Evolutionary conservation across 805 yeast genomes (phyloP), one percentile per base, ranked within the genome.

Genomic region (Kluyveromyces lactis): DNA sequence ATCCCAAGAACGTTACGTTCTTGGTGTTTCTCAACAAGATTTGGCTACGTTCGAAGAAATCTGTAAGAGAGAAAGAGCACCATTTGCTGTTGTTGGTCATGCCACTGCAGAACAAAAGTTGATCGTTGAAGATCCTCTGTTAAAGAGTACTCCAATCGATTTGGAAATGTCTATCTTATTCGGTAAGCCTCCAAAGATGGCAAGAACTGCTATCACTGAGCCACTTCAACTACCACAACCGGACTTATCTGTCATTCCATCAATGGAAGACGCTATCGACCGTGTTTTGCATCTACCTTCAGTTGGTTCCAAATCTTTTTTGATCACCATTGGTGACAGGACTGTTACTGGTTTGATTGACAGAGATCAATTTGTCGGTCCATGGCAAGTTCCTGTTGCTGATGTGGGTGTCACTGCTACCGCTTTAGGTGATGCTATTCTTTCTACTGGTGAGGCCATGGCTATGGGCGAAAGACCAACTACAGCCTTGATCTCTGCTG

Each of bases 311-410:
- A 92, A 92, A 67, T 80, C 82, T 38, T 92, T 92, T 71, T 71
- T 92, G 56, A 84, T 92, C 58, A 92, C 97, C n/a, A 92, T 92
- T 58, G 98, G 96, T 64, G 98, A 92, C 65, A 81, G 98, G 66
- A 74, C 94, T n/a, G 92, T 92, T 46, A 90, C 97, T 21, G 98
- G 98, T 40, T 73, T 92, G 51, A 81, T 92, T 45, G 97, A 94
- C 55, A 80, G 98, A 60, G 98, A 92, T 62, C 98, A 92, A 68
- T 80, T 89, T 80, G 97, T 92, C 44, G 98, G 98, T 29, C 97
- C 97, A 58, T 92, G 97, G 97, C 99, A 92, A 71, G 92, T 84
- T 8, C 98, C 99, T 36, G 97, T 92, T 24, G 92, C 97, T 13
- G 97, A 92, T 59, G 97, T 89, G 40, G 97, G 95, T 66, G 96